phyloP scores from a whole-genome alignment of 257 asterid genomes.

The Ophiorrhiza pumila region DNA sequence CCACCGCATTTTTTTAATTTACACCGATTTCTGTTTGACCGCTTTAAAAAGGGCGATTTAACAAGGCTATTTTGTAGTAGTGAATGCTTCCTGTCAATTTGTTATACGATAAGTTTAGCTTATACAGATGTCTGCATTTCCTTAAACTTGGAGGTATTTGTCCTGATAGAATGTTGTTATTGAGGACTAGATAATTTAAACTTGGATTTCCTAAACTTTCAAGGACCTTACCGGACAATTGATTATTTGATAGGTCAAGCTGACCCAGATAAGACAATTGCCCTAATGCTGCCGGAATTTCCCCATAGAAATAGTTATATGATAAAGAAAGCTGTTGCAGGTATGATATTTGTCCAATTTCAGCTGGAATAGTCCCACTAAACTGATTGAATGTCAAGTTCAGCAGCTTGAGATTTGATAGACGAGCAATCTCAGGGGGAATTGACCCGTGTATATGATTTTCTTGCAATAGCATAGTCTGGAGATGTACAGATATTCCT shows the following conservation, averaged over 20 bases:
- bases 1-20: too few species aligned
- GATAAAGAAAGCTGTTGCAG: conserved; percentile 43
- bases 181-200: conserved; percentile 33
- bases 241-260: conserved; percentile 47
- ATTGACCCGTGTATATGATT: conserved; percentile 39
- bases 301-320: conserved; percentile 33
- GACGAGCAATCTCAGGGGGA: conserved; percentile 32
- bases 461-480: conserved; percentile 41
- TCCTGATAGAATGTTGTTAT: conserved; percentile 48
- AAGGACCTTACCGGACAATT: conserved; percentile 44
- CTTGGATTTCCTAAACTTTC: conserved; percentile 37
- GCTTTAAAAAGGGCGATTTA: too few species aligned
- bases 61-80: too few species aligned
- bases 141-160: conserved; percentile 43
- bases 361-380: conserved; percentile 27
- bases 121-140: conserved; percentile 35
- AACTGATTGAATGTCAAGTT: conserved; percentile 41
- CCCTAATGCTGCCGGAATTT: conserved; percentile 33
- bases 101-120: conserved; percentile 47
- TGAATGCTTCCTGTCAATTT: conserved; percentile 44
- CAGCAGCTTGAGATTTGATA: conserved; percentile 26
- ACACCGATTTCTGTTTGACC: too few species aligned
- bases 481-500: conserved; percentile 16
- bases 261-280: conserved; percentile 30
- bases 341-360: conserved; percentile 27